These are phyloP conservation scores for Coemansia sp. DNA, from an alignment of 192 early-diverging fungal genomes.

Conservation along the genomic window DNA sequence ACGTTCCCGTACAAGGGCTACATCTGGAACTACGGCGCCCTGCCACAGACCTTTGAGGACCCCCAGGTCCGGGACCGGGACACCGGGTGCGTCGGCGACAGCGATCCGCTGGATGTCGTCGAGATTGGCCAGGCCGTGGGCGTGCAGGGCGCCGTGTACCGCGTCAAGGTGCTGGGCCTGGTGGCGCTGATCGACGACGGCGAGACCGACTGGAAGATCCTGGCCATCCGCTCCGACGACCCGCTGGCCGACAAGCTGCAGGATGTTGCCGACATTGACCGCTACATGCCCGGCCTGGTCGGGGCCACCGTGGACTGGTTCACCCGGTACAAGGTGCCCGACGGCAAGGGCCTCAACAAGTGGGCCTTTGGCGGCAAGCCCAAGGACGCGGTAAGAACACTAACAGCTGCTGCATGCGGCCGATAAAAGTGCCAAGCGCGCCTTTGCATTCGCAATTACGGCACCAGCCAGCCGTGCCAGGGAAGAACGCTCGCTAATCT, in stretches of 20 bases:
- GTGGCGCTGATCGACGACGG: constrained; percentile 99
- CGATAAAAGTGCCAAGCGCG: no score
- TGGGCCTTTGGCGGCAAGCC: constrained; percentile 93
- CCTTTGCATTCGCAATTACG: no score
- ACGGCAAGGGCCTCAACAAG: constrained; percentile 99
- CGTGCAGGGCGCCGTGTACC: constrained; percentile 90
- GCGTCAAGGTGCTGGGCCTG: constrained; percentile 97
- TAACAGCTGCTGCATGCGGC: no score
- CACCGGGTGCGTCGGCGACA: constrained; percentile 95
- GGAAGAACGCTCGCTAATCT: no score
- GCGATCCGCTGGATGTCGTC: constrained; percentile 96
- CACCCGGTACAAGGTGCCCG: constrained; percentile 99
- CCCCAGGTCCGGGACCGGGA: constrained; percentile 82
- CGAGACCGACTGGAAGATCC: constrained; percentile 99
- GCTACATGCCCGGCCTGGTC: constrained; percentile 91
- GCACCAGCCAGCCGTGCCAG: no score
- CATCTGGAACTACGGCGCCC: constrained; percentile 99
- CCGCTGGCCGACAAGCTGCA: constrained; percentile 94
- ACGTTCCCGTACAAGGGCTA: constrained; percentile 99
- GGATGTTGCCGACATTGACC: constrained; percentile 97
- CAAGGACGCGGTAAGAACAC: constrained; percentile 46
- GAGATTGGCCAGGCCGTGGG: constrained; percentile 96
- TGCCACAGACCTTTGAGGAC: constrained; percentile 99
- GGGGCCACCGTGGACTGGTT: constrained; percentile 99
- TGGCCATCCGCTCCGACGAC: constrained; percentile 96